Evolutionary conservation across 1,284 basidiomycete species (phyloP), one percentile per base, ranked within the genome.

Genomic region (Farysia itapuensis): DNA sequence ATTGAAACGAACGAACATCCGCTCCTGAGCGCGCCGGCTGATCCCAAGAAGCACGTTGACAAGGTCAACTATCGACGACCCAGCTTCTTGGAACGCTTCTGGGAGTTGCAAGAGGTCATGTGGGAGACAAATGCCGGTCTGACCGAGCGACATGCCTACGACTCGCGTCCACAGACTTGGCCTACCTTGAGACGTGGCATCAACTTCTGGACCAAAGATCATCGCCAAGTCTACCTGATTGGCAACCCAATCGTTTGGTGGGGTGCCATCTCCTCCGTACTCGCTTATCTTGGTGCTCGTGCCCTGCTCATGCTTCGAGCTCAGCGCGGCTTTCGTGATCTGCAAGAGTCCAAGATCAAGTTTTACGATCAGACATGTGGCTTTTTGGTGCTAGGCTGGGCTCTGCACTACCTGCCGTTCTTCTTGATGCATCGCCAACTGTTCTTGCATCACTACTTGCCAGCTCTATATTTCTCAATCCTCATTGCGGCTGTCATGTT

Each of bases 41-140:
- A 53, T 48, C 19, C 59, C 43, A 40, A 50, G 16, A 18, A 38
- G 30, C 37, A n/a, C 1, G 25, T 37, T 2, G 43, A 61, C 18
- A 44, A 45, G 43, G 48, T 69, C 36, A 77, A 98, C 95, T 96
- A 95, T 76, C 82, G 83, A 51, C 80, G 84, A 20, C 91, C 94
- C 4, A 84, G 86, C 4, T 98, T 98, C 81, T 79, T 95, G 26
- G 71, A 82, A 63, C 96, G 96, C 79, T 97, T 98, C 81, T 81
- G 82, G 72, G 94, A 98, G 75, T 80, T 98, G 25, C 91, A 98
- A 73, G 81, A 83, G 61, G 92, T 94, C 49, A 98, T 98, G 94
- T 97, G 92, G 91, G 85, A 83, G n/a, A 97, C 93, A 18, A 99
- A 98, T 70, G 88, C 89, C 18, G 93, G 90, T 0, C 79, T 98